Percentiles rank a stretch among this genome's conserved stretches.
phyloP scores from a whole-genome alignment of 163 green algal genomes.

The Prototheca cutis region DNA sequence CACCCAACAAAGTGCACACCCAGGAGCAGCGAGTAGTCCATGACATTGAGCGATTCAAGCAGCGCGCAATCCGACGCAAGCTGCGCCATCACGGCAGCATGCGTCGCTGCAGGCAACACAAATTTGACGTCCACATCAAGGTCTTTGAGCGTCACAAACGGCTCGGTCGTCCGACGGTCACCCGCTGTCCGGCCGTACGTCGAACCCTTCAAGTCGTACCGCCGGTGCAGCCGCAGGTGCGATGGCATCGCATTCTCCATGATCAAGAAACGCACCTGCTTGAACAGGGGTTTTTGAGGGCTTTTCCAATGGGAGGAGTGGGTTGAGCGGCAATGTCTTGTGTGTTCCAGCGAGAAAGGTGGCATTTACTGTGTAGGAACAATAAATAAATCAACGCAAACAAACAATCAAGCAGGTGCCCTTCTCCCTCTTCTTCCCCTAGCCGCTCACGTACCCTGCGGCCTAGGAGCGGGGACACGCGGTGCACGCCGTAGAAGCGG shows the following conservation, averaged over 20 bases:
- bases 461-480: slow-evolving; percentile 24
- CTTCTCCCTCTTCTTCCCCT: background rate
- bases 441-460: slow-evolving; percentile 33
- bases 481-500: slow-evolving; percentile 33
- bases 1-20: slow-evolving; percentile 75
- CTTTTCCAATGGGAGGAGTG: background rate
- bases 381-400: no score
- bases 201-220: slow-evolving; percentile 89
- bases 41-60: slow-evolving; percentile 65
- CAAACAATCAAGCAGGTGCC: no score
- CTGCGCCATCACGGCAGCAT: slow-evolving; percentile 38
- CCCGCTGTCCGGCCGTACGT: slow-evolving; percentile 36
- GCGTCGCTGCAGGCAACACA: slow-evolving; percentile 39
- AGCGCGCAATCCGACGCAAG: slow-evolving; percentile 61
- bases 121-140: slow-evolving; percentile 58
- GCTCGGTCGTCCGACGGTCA: background rate
- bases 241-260: slow-evolving; percentile 94
- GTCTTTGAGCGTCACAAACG: slow-evolving; percentile 71
- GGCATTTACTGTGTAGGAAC: no score
- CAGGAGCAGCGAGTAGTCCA: slow-evolving; percentile 97
- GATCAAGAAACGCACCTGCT: slow-evolving; percentile 87
- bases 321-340: background rate
- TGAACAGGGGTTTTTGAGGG: no score
- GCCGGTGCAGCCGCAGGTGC: slow-evolving; percentile 70
- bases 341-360: no score